Evolutionary conservation across 2,329 filamentous ascomycete species (phyloP).

Genomic region (Fusarium siculi): DNA sequence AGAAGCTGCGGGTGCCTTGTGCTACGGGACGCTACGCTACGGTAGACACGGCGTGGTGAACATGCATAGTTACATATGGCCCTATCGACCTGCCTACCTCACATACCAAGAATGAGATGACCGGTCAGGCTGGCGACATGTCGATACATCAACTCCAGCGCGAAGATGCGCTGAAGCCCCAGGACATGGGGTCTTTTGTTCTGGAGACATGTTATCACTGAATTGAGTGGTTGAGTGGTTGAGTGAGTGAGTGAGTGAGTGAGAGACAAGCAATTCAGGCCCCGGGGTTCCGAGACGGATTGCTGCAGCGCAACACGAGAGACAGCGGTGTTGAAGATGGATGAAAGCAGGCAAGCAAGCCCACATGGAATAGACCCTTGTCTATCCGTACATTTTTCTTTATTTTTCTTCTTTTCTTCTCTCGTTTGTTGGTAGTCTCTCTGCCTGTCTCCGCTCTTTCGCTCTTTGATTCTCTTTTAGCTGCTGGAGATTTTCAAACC

Average conservation of each 20-base stretch:
- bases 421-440: neutral
- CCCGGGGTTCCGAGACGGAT: neutral
- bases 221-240: neutral
- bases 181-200: slow-evolving; percentile 2
- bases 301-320: neutral
- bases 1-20: slow-evolving; percentile 3
- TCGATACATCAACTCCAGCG: slow-evolving; percentile 2
- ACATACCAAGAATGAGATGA: neutral
- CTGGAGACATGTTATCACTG: neutral
- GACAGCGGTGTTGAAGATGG: neutral
- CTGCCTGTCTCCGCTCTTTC: neutral
- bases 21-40: neutral
- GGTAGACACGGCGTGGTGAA: neutral
- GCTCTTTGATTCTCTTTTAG: neutral
- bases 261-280: neutral
- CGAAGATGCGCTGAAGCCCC: slow-evolving; percentile 23
- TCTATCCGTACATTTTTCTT: neutral
- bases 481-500: neutral
- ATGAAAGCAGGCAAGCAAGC: neutral
- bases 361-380: neutral
- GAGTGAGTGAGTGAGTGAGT: neutral
- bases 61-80: neutral
- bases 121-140: slow-evolving; percentile 11
- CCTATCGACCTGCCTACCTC: neutral
- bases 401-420: neutral